These are phyloP conservation scores for Basipetospora sp. DNA, from an alignment of 2,329 filamentous ascomycete genomes.

Conservation along the genomic window DNA sequence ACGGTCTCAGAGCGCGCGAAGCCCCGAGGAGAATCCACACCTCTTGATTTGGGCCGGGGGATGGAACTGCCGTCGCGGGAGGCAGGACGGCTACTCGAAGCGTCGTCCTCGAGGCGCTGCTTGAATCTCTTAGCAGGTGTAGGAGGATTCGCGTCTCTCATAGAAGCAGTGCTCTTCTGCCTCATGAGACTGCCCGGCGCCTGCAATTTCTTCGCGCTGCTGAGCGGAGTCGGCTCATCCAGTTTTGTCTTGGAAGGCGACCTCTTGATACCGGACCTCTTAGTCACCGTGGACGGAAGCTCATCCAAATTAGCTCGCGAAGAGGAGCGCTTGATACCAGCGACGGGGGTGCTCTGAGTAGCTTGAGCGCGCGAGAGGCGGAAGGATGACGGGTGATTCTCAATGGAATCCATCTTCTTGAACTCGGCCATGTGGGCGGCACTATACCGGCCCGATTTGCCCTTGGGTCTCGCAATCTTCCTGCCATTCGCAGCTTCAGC, in stretches of 20 bases:
- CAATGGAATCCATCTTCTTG: conserved; percentile 96
- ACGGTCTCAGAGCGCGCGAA: conserved; percentile 12
- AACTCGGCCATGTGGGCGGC: conserved; percentile 77
- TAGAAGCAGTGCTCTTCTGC: not conserved
- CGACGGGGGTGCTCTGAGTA: conserved; percentile 35
- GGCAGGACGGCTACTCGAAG: conserved; percentile 46
- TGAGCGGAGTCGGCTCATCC: conserved; percentile 15
- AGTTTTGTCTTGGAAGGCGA: conserved; percentile 32
- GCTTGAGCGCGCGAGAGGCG: conserved; percentile 43
- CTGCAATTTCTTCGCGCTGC: conserved; percentile 14
- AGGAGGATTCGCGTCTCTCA: conserved; percentile 9
- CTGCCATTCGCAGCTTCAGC: conserved; percentile 32
- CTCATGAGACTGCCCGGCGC: conserved; percentile 6
- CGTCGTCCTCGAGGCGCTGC: conserved; percentile 52
- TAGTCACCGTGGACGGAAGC: conserved; percentile 1
- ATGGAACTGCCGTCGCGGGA: conserved; percentile 37
- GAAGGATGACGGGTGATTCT: conserved; percentile 67
- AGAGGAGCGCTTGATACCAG: conserved; percentile 19
- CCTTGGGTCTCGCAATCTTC: conserved; percentile 66
- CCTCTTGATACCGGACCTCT: conserved; percentile 18
- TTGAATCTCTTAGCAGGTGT: conserved; percentile 56
- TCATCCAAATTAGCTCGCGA: conserved; percentile 21
- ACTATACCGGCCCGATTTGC: conserved; percentile 66
- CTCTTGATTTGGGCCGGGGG: conserved; percentile 31
- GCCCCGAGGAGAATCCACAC: conserved; percentile 1